Conservation (phyloP, 2,329 filamentous ascomycete genomes). For the Didymosphaeria variabile region DNA sequence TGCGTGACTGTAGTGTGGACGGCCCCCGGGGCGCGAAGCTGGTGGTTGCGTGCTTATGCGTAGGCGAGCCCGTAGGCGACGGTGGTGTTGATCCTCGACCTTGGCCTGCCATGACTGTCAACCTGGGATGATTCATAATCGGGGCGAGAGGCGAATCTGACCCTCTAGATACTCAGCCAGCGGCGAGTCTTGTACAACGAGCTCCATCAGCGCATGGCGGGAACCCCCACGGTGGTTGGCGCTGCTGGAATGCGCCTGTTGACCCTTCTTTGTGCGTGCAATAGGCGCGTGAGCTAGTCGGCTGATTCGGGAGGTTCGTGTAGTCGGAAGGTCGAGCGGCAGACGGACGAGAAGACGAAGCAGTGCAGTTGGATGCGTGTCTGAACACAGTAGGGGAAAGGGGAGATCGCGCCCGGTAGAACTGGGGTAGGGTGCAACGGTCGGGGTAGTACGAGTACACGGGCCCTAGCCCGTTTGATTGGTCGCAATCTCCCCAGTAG, state of each 20-base stretch:
- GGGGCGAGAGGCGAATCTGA: constrained; percentile 48
- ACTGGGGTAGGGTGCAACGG: constrained; percentile 10
- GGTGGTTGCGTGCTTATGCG: constrained; percentile 21
- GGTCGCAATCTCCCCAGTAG: neutral
- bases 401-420: constrained; percentile 4
- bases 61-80: constrained; percentile 31
- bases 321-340: neutral
- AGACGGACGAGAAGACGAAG: neutral
- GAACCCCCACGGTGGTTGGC: constrained; percentile 20
- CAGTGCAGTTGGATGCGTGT: neutral
- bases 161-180: constrained; percentile 91
- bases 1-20: constrained; percentile 59
- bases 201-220: constrained; percentile 73
- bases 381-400: constrained; percentile 7
- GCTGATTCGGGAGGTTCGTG: constrained; percentile 6
- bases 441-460: constrained; percentile 8
- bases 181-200: constrained; percentile 85
- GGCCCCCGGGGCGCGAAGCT: constrained; percentile 62
- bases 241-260: constrained; percentile 23
- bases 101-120: constrained; percentile 43
- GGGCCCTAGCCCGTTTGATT: neutral
- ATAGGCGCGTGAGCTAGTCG: constrained; percentile 22
- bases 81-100: constrained; percentile 41
- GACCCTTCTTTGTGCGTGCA: constrained; percentile 20
- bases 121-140: constrained; percentile 21